Base-by-base conservation (phyloP, 495 filamentous ascomycete genomes). In the Jackrogersella multiformis region DNA sequence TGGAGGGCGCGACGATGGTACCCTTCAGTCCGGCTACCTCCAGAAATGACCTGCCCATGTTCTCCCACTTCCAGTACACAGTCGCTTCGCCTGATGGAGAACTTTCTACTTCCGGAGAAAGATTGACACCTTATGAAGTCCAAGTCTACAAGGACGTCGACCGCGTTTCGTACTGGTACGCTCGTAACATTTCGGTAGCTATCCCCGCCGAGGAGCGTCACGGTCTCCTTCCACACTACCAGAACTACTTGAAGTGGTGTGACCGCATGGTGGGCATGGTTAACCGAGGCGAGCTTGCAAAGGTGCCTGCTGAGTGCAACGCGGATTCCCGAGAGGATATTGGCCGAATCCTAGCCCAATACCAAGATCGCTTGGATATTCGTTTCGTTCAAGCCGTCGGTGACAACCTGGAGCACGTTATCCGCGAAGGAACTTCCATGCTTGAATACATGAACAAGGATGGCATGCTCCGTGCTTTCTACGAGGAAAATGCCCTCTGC, bases 381-480 rank as follows among this genome's bases (percentile, higher is more conserved):
- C 42, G 42, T 45, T 45, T 45, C 42, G 42, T 45, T 12, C 42
- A 45, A 24, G 42, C 42, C 24, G 42, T 45, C 7, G 42, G 42
- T 2, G 42, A 45, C 18, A 45, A 45, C 42, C 13, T 45, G 5
- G 42, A 45, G 12, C 42, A 45, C 21, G 42, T 45, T 5, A 45
- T 45, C 20, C 42, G 42, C 9, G 20, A 45, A 45, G 42, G 42
- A 13, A 45, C 42, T 3, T 45, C 42, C 0, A 45, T 45, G 42
- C 42, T 45, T 5, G 42, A 45, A 26, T 45, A 45, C 5, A 45
- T 45, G 42, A 45, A 45, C 12, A 45, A 45, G 20, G 42, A 45
- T n/a, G 42, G 42, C 13, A 45, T 45, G 42, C 42, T 45, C 21
- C 42, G 42, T 8, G 42, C 42, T n/a, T 45, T 45, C 42, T 45